phyloP scores from a whole-genome alignment of 1,284 basidiomycete genomes.

The Amylostereum areolatum region DNA sequence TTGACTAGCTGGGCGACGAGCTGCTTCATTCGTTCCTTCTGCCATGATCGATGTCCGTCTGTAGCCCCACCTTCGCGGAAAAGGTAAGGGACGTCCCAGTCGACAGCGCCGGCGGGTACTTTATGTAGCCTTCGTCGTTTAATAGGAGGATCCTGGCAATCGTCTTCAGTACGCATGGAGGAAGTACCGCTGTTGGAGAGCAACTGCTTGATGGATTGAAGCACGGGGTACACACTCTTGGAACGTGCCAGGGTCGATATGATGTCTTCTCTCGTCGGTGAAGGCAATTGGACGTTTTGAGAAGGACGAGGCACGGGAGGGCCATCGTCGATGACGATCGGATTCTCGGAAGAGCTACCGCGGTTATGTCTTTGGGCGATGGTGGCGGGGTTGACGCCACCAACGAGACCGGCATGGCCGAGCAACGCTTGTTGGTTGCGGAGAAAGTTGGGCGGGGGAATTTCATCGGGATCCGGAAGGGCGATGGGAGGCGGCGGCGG shows the following conservation, averaged over 20 bases:
- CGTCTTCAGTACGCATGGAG: not conserved
- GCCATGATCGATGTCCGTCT: constrained; percentile 55
- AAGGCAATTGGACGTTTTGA: constrained; percentile 25
- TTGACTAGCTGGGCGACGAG: constrained; percentile 55
- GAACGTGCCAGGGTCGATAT: constrained; percentile 52
- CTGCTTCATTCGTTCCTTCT: constrained; percentile 51
- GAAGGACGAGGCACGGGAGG: constrained; percentile 8
- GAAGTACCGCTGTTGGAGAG: constrained; percentile 17
- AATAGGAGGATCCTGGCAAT: constrained; percentile 15
- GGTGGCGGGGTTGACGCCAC: constrained; percentile 52
- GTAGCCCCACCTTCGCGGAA: constrained; percentile 61
- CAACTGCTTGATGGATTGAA: constrained; percentile 54
- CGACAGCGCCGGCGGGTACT: constrained; percentile 69
- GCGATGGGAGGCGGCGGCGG: constrained; percentile 46
- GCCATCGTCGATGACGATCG: constrained; percentile 62
- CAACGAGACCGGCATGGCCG: constrained; percentile 64
- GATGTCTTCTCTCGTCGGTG: constrained; percentile 50
- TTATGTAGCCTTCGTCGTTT: constrained; percentile 59
- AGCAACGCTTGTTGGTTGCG: constrained; percentile 66
- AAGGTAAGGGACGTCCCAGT: constrained; percentile 78
- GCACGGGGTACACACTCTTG: constrained; percentile 60
- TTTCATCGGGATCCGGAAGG: constrained; percentile 53
- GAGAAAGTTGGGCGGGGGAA: constrained; percentile 62
- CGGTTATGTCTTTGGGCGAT: constrained; percentile 34
- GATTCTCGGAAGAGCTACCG: constrained; percentile 52